Evolutionary conservation across 306 rosid species (phyloP).

Genomic region (Sesbania bispinosa): DNA sequence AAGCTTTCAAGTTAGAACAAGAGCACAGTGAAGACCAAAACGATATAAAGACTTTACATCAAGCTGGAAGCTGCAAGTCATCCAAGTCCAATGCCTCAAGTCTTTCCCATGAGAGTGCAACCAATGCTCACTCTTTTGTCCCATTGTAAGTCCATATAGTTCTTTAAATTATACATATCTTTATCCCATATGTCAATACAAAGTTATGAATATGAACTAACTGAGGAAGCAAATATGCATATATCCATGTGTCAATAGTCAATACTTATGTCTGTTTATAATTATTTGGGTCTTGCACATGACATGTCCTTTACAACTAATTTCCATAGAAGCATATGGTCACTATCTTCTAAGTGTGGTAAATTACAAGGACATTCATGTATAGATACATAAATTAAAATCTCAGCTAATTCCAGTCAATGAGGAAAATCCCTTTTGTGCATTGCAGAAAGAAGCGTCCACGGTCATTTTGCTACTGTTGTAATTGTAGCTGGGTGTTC

Average conservation of each 20-base stretch:
- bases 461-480: conserved; percentile 38
- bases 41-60: not conserved
- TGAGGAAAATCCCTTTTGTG: conserved; percentile 40
- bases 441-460: conserved; percentile 52
- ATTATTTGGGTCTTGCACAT: not conserved
- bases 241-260: not conserved
- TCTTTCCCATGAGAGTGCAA: conserved; percentile 37
- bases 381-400: not conserved
- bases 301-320: not conserved
- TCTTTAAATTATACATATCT: not conserved
- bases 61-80: conserved; percentile 21
- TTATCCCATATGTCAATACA: not conserved
- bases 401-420: conserved; percentile 13
- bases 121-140: conserved; percentile 33
- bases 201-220: not conserved
- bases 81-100: conserved; percentile 32
- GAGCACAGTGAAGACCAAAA: conserved; percentile 1
- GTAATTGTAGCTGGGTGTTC: conserved; percentile 39
- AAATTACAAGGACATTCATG: conserved; percentile 14
- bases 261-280: not conserved
- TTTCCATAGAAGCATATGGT: not conserved
- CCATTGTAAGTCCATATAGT: conserved; percentile 63
- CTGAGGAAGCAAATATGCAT: conserved; percentile 1
- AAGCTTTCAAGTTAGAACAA: conserved; percentile 18
- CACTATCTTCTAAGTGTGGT: not conserved